Percentiles rank a stretch among this genome's conserved stretches.
phyloP scores from a whole-genome alignment of 2,329 filamentous ascomycete species.

The Aspergillus hiratsukae region DNA sequence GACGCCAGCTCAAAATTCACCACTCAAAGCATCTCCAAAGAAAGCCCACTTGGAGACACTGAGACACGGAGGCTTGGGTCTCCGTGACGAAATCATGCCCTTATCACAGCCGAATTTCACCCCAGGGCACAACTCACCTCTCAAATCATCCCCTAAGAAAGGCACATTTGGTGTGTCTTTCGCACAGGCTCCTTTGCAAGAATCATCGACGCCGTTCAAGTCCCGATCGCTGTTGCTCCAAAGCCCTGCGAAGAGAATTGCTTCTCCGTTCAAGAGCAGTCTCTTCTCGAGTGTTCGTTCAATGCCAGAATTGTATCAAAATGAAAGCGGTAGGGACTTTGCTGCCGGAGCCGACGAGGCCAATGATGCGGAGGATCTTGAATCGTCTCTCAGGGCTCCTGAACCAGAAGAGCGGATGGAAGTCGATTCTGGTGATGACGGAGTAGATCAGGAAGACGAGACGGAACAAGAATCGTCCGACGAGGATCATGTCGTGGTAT shows the following conservation, averaged over 20 bases:
- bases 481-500: background rate
- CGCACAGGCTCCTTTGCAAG: slow-evolving; percentile 29
- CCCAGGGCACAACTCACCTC: slow-evolving; percentile 13
- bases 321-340: background rate
- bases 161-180: slow-evolving; percentile 34
- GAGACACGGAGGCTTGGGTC: slow-evolving; percentile 8
- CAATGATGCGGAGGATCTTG: background rate
- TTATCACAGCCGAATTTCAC: slow-evolving; percentile 18
- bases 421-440: background rate
- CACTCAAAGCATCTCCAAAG: slow-evolving; percentile 42
- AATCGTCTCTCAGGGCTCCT: background rate
- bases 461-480: background rate
- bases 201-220: slow-evolving; percentile 33
- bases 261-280: slow-evolving; percentile 36
- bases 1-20: slow-evolving; percentile 31
- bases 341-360: background rate
- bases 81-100: background rate
- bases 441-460: background rate
- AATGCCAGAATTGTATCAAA: background rate
- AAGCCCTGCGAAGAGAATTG: slow-evolving; percentile 42
- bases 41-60: slow-evolving; percentile 27
- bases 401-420: background rate
- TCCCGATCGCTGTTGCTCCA: slow-evolving; percentile 30
- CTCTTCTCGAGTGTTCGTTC: slow-evolving; percentile 12
- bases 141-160: slow-evolving; percentile 20